phyloP scores from a whole-genome alignment of 306 rosid species.

The Mucuna pruriens region DNA sequence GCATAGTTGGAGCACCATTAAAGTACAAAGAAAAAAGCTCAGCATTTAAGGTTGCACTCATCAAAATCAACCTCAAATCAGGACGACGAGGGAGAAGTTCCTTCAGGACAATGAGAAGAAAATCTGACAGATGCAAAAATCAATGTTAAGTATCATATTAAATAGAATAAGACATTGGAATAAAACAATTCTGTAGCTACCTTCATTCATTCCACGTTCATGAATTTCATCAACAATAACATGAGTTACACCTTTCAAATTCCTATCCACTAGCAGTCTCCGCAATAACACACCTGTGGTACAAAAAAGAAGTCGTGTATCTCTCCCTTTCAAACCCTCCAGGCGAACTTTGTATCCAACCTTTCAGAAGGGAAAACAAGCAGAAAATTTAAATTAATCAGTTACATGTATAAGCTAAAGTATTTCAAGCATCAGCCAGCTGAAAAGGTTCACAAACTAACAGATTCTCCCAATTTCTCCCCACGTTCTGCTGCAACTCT shows the following conservation, averaged over 20 bases:
- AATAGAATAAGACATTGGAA: conserved; percentile 33
- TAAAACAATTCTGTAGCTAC: conserved; percentile 46
- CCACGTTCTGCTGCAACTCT: conserved; percentile 98
- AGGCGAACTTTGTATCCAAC: conserved; percentile 97
- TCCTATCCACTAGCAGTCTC: conserved; percentile 88
- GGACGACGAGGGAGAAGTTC: conserved; percentile 95
- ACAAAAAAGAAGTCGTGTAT: conserved; percentile 92
- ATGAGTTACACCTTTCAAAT: conserved; percentile 83
- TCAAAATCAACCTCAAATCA: conserved; percentile 82
- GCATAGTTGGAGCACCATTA: conserved; percentile 72
- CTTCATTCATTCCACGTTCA: conserved; percentile 99
- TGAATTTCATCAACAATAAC: conserved; percentile 98
- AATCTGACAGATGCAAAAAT: conserved; percentile 68
- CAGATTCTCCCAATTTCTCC: conserved; percentile 95
- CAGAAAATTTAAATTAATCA: conserved; percentile 22
- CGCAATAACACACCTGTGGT: conserved; percentile 96
- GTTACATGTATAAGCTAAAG: conserved; percentile 19
- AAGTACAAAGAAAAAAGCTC: conserved; percentile 93
- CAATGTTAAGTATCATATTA: conserved; percentile 24
- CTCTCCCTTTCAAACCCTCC: conserved; percentile 96
- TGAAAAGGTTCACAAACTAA: conserved; percentile 56
- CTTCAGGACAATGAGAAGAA: conserved; percentile 95
- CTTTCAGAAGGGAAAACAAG: conserved; percentile 49
- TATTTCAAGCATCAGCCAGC: conserved; percentile 34
- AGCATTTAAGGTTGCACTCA: conserved; percentile 98